Percentiles rank a stretch among this genome's conserved stretches.
These are phyloP conservation scores for Thielaviopsis populi DNA, from an alignment of 2,329 filamentous ascomycete genomes.

Conservation along the genomic window DNA sequence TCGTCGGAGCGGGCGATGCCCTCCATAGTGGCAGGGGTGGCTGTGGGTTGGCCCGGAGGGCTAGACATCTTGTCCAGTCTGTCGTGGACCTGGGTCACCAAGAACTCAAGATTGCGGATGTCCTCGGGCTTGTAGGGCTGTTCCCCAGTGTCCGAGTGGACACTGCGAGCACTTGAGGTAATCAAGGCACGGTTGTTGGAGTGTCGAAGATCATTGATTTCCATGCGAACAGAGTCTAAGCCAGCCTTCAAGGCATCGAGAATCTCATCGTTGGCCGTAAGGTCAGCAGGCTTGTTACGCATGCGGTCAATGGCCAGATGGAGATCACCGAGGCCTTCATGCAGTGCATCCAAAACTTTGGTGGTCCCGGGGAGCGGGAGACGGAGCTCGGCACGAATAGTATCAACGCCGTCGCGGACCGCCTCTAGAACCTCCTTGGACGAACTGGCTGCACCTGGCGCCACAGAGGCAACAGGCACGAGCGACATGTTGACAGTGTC, in stretches of 20 bases:
- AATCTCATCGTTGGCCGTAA: slow-evolving; percentile 79
- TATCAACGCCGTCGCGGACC: slow-evolving; percentile 56
- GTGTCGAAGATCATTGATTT: slow-evolving; percentile 66
- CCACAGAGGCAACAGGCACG: slow-evolving; percentile 38
- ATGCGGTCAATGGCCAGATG: slow-evolving; percentile 63
- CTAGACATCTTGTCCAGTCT: slow-evolving; percentile 10
- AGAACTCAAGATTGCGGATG: slow-evolving; percentile 12
- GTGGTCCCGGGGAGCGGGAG: slow-evolving; percentile 55
- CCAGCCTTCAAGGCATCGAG: slow-evolving; percentile 76
- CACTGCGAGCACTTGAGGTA: slow-evolving; percentile 35
- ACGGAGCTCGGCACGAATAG: slow-evolving; percentile 60
- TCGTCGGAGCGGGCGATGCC: slow-evolving; percentile 49
- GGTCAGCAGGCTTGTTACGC: slow-evolving; percentile 62
- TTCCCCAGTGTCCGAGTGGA: slow-evolving; percentile 23
- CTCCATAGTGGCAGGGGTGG: neutral
- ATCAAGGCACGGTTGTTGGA: slow-evolving; percentile 36
- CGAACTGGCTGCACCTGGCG: neutral
- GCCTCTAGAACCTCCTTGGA: slow-evolving; percentile 55
- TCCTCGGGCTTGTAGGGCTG: slow-evolving; percentile 3
- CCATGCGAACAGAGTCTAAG: slow-evolving; percentile 56
- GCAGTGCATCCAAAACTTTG: slow-evolving; percentile 77
- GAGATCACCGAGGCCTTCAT: slow-evolving; percentile 70
- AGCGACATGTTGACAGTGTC: slow-evolving; percentile 59
- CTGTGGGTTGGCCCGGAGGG: neutral
- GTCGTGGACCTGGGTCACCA: slow-evolving; percentile 10